phyloP scores from a whole-genome alignment of 257 asterid genomes.

The Capsicum baccatum region DNA sequence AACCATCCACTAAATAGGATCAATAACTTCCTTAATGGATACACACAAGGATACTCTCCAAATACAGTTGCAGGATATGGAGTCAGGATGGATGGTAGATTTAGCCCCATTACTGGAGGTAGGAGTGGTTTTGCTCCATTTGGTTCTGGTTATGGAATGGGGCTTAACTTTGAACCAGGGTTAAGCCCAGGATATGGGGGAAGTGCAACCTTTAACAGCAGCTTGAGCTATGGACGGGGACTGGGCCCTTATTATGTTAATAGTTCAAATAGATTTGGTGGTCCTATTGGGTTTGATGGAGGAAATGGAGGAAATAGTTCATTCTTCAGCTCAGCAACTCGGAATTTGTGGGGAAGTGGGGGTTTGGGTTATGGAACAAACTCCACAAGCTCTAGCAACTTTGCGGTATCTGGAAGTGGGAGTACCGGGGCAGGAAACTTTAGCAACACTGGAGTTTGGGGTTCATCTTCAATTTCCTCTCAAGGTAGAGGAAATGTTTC shows the following conservation, averaged over 20 bases:
- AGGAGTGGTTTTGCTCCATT: constrained; percentile 38
- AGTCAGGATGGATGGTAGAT: constrained; percentile 38
- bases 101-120: constrained; percentile 35
- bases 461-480: constrained; percentile 33
- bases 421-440: constrained; percentile 30
- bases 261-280: constrained; percentile 34
- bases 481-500: constrained; percentile 37
- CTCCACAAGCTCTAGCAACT: constrained; percentile 34
- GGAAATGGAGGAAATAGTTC: constrained; percentile 39
- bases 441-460: constrained; percentile 39
- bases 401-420: constrained; percentile 34
- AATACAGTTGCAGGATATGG: constrained; percentile 42
- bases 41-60: constrained; percentile 39
- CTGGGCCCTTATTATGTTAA: constrained; percentile 35
- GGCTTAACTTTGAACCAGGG: constrained; percentile 39
- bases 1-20: constrained; percentile 36
- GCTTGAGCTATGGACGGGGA: constrained; percentile 38
- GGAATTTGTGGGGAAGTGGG: constrained; percentile 40
- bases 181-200: constrained; percentile 35
- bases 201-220: constrained; percentile 31
- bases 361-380: constrained; percentile 35
- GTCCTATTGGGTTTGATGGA: constrained; percentile 35
- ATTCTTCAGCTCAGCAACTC: constrained; percentile 39
- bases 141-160: constrained; percentile 39
- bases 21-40: constrained; percentile 37